A percentile compares a stretch with the other conserved stretches of the same genome.
These are phyloP conservation scores for Baorangia bicolor DNA, from an alignment of 768 basidiomycete genomes.

Conservation along the genomic window DNA sequence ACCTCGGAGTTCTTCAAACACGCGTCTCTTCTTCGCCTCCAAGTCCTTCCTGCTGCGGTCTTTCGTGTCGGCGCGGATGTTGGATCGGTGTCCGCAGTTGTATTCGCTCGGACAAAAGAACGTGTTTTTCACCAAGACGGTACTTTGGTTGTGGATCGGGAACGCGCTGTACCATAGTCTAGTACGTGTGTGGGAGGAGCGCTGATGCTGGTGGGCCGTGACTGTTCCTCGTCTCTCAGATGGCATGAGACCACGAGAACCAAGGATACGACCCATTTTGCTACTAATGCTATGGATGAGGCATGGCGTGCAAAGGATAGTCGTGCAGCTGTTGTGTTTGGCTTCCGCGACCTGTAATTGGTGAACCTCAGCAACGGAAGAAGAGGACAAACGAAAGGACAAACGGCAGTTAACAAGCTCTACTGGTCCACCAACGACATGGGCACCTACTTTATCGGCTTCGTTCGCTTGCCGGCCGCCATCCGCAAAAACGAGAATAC, in stretches of 20 bases:
- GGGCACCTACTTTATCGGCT: conserved; percentile 84
- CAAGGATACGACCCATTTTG: conserved; percentile 74
- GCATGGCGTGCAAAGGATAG: conserved; percentile 79
- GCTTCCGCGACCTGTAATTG: conserved; percentile 66
- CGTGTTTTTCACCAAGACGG: conserved; percentile 84
- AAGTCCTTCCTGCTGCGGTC: conserved; percentile 76
- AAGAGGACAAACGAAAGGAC: conserved; percentile 27
- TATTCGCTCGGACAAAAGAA: conserved; percentile 95
- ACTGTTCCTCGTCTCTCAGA: conserved; percentile 93
- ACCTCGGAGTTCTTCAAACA: conserved; percentile 87
- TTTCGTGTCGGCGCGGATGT: conserved; percentile 93
- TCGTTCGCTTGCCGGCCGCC: conserved; percentile 78
- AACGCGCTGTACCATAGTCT: conserved; percentile 91
- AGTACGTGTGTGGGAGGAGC: no score
- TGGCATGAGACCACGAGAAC: conserved; percentile 95
- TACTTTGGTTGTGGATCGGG: conserved; percentile 90
- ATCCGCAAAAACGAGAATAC: conserved; percentile 89
- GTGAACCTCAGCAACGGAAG: neutral
- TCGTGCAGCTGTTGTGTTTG: conserved; percentile 68
- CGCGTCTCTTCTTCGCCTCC: conserved; percentile 86
- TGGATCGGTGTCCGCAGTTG: conserved; percentile 95
- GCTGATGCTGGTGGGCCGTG: no score
- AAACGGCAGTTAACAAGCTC: conserved; percentile 86
- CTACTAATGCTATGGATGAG: conserved; percentile 79
- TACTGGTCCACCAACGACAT: conserved; percentile 85